These are phyloP conservation scores for Gamarada debralockiae DNA, from an alignment of 495 filamentous ascomycete species.

Conservation along the genomic window DNA sequence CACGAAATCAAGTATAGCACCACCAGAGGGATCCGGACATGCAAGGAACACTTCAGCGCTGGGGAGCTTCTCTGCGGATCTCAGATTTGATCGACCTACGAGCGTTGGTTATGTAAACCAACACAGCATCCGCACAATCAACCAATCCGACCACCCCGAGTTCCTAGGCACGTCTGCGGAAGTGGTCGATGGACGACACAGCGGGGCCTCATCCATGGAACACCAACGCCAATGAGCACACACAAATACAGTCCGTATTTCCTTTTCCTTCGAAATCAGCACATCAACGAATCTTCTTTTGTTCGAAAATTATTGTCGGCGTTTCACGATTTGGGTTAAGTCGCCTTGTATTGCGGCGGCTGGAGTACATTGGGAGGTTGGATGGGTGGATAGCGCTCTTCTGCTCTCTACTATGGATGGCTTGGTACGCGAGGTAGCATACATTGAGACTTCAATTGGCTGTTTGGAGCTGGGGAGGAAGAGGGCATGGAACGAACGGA, in stretches of 20 bases:
- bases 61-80: constrained; percentile 10
- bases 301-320: neutral
- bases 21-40: constrained; percentile 28
- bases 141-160: constrained; percentile 24
- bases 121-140: constrained; percentile 48
- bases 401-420: too few species aligned
- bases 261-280: constrained; percentile 3
- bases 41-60: constrained; percentile 27
- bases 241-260: neutral
- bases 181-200: constrained; percentile 31
- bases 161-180: constrained; percentile 46
- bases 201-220: constrained; percentile 12
- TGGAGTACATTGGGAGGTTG: constrained; percentile 1
- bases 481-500: too few species aligned
- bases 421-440: too few species aligned
- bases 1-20: constrained; percentile 35
- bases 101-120: constrained; percentile 74
- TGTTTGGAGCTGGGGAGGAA: too few species aligned
- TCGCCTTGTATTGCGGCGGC: neutral
- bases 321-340: neutral
- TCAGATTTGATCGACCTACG: constrained; percentile 50
- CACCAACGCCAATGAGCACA: constrained; percentile 1
- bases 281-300: constrained; percentile 8
- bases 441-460: too few species aligned
- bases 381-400: neutral